Evolutionary conservation across 1,139 yeast species (phyloP).

Genomic region (Kurtzmaniella quercitrusa): DNA sequence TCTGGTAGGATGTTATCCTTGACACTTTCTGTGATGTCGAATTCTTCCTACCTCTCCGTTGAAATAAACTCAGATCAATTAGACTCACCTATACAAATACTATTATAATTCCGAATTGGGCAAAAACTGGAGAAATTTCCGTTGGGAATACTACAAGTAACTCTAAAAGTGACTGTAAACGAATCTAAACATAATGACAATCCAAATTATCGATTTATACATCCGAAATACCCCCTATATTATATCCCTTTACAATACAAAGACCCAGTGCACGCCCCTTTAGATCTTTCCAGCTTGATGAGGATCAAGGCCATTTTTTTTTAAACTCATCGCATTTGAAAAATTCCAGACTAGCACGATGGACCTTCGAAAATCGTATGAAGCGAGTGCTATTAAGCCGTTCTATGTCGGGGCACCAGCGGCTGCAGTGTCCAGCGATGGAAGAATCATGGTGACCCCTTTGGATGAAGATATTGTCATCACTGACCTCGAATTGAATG

Average conservation of each 20-base stretch:
- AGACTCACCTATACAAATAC: too few relatives aligned
- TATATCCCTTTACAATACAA: neutral
- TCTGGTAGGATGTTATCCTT: too few relatives aligned
- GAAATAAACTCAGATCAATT: too few relatives aligned
- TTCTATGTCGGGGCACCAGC: conserved; percentile 83
- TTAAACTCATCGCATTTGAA: neutral
- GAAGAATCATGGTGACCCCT: conserved; percentile 74
- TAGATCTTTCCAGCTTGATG: neutral
- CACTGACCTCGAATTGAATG: conserved; percentile 57
- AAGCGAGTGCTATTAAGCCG: conserved; percentile 47
- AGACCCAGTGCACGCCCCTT: neutral
- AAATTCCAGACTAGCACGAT: neutral
- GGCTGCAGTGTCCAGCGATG: conserved; percentile 66
- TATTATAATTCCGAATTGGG: too few relatives aligned
- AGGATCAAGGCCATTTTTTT: neutral
- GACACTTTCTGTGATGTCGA: too few relatives aligned
- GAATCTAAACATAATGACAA: too few relatives aligned
- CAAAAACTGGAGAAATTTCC: too few relatives aligned
- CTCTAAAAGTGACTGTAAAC: too few relatives aligned
- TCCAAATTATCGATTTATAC: too few relatives aligned
- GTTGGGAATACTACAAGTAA: too few relatives aligned
- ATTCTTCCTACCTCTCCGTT: too few relatives aligned
- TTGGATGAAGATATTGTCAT: conserved; percentile 69
- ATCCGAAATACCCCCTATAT: too few relatives aligned
- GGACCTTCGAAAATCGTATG: conserved; percentile 29